Evolutionary conservation across 176 grass and related monocot genomes (phyloP), one percentile per base, ranked within the genome.

Genomic region (Oryza officinalis): DNA sequence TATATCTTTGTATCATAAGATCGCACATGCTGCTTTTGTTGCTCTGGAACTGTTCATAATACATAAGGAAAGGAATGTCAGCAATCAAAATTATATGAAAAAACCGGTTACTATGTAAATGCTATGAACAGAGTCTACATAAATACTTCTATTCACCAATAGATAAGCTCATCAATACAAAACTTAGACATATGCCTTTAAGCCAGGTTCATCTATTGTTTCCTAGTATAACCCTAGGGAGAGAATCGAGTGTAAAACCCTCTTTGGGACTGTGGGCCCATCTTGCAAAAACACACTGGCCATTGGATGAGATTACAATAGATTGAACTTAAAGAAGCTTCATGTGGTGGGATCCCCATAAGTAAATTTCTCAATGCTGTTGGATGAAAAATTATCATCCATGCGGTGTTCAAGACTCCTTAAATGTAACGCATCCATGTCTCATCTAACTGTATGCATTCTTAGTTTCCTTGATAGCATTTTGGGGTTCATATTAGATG

Each of bases 1-100:
- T 92, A 98, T 63, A 95, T 84, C 68, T 94, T 94, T 10, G 64
- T 27, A 85, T 92, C 96, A 85, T 98, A 90, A 67, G 89, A 83
- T 63, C 85, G 89, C 79, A 78, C 63, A 67, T 74, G 85, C 52
- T 84, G 85, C 83, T 96, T 95, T 81, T 90, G 91, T 83, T 92
- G 93, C 83, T 89, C 85, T 57, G 83, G 82, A 79, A 92, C 76
- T 91, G 81, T 68, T 75, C 15, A 45, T 67, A 87, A 86, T 41
- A 79, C 17, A 87, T 26, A 52, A 41, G 60, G 59, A 78, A 80
- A 88, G 11, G 17, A 77, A 83, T 41, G 2, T 69, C 54, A 76
- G 59, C 54, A 80, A 76, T 61, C 71, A 59, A 44, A 89, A 85
- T 11, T 41, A 83, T 75, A 76, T 47, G 22, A 66, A 72, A 82